Conservation (phyloP, 78 protist genomes). For the Acrasis kona region DNA sequence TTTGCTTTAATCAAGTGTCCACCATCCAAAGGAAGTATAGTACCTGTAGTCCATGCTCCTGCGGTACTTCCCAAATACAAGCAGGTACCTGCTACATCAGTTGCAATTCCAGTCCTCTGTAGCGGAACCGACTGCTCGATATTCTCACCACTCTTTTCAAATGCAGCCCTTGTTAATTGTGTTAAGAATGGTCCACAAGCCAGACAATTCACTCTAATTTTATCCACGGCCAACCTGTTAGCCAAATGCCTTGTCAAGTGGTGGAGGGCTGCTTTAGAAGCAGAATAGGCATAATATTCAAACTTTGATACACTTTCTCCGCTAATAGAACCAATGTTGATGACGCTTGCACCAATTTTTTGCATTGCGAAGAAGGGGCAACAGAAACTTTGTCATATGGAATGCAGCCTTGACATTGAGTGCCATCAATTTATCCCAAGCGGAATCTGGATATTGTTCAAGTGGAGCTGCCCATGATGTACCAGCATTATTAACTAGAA, state of each 20-base stretch:
- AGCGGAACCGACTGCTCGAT: conserved; percentile 2
- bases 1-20: conserved; percentile 13
- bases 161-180: conserved; percentile 30
- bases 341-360: conserved; percentile 18
- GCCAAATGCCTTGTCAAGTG: conserved; percentile 37
- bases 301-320: conserved; percentile 24
- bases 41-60: conserved; percentile 47
- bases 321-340: conserved; percentile 41
- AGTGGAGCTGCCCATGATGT: conserved; percentile 44
- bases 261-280: conserved; percentile 52
- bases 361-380: conserved; percentile 26
- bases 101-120: conserved; percentile 28
- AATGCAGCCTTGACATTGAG: conserved; percentile 49
- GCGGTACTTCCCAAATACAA: conserved; percentile 18
- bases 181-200: conserved; percentile 43
- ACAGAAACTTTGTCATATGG: conserved; percentile 10
- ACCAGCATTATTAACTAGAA: conserved; percentile 41
- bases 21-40: conserved; percentile 45
- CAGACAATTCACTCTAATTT: conserved; percentile 38
- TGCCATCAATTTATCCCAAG: conserved; percentile 48
- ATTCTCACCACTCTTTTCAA: conserved; percentile 10
- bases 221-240: conserved; percentile 14
- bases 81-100: conserved; percentile 35
- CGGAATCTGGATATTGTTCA: conserved; percentile 34
- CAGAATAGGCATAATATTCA: conserved; percentile 38